These are phyloP conservation scores for Metarhizium rileyi DNA, from an alignment of 2,329 filamentous ascomycete genomes.

Conservation along the genomic window DNA sequence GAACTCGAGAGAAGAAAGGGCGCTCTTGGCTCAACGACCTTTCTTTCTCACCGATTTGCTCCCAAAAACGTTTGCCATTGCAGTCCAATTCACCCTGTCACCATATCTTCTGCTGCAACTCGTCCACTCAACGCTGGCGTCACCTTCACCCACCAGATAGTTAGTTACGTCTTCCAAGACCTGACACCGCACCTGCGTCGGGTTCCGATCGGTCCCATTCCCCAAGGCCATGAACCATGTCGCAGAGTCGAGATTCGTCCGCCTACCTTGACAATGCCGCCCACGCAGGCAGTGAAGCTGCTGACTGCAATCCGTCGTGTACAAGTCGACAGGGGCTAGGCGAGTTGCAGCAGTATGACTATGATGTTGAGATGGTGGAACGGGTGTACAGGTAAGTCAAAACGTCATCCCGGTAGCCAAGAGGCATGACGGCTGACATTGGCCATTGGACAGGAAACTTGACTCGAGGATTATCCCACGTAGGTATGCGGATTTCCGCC, in stretches of 20 bases:
- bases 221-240: neutral
- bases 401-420: neutral
- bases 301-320: neutral
- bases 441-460: slow-evolving; percentile 33
- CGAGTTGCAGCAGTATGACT: slow-evolving; percentile 20
- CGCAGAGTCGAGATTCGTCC: neutral
- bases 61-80: no score
- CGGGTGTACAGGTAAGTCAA: slow-evolving; percentile 37
- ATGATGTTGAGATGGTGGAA: slow-evolving; percentile 42
- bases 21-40: no score
- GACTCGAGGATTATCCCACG: slow-evolving; percentile 51
- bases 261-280: neutral
- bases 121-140: neutral
- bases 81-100: neutral
- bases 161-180: neutral
- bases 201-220: neutral
- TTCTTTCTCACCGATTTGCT: no score
- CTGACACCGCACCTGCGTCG: neutral
- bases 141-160: neutral
- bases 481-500: slow-evolving; percentile 17
- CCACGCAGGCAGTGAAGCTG: slow-evolving; percentile 8
- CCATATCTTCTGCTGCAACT: neutral
- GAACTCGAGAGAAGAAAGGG: no score
- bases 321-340: neutral
- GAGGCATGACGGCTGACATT: neutral